Evolutionary conservation across 345 rosid species (phyloP).

Genomic region (Rhizophora mangle): DNA sequence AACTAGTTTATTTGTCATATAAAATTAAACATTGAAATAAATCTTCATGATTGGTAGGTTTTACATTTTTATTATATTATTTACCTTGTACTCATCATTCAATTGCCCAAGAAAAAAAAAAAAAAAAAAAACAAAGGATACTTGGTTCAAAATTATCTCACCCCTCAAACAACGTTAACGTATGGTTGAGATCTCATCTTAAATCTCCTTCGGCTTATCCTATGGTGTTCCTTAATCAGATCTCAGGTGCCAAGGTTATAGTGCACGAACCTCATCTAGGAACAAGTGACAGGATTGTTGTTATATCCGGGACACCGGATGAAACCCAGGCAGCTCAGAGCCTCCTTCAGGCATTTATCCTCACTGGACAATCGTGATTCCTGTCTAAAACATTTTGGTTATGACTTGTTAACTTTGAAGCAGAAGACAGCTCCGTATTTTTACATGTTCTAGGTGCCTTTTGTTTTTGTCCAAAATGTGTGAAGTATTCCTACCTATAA

Average conservation of each 20-base stretch:
- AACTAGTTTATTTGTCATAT: background rate
- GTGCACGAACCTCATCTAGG: slow-evolving; percentile 76
- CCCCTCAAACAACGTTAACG: slow-evolving; percentile 8
- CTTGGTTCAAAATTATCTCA: slow-evolving; percentile 2
- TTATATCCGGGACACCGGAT: slow-evolving; percentile 94
- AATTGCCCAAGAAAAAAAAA: background rate
- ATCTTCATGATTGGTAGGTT: background rate
- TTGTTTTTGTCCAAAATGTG: slow-evolving; percentile 8
- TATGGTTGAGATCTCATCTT: slow-evolving; percentile 8
- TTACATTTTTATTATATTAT: background rate
- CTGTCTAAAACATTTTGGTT: slow-evolving; percentile 6
- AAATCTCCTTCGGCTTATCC: slow-evolving; percentile 26
- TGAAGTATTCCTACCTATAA: slow-evolving; percentile 1
- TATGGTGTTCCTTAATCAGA: slow-evolving; percentile 53
- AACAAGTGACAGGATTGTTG: slow-evolving; percentile 72
- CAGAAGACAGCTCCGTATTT: slow-evolving; percentile 1
- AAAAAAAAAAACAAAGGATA: background rate
- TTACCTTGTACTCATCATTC: background rate
- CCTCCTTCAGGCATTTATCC: slow-evolving; percentile 92
- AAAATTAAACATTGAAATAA: background rate
- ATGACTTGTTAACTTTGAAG: slow-evolving; percentile 4
- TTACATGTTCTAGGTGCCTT: background rate
- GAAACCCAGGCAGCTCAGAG: slow-evolving; percentile 95
- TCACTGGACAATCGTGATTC: slow-evolving; percentile 47
- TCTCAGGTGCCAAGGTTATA: slow-evolving; percentile 90